Conservation (phyloP, 2,329 filamentous ascomycete species). For the Colletotrichum sidae region DNA sequence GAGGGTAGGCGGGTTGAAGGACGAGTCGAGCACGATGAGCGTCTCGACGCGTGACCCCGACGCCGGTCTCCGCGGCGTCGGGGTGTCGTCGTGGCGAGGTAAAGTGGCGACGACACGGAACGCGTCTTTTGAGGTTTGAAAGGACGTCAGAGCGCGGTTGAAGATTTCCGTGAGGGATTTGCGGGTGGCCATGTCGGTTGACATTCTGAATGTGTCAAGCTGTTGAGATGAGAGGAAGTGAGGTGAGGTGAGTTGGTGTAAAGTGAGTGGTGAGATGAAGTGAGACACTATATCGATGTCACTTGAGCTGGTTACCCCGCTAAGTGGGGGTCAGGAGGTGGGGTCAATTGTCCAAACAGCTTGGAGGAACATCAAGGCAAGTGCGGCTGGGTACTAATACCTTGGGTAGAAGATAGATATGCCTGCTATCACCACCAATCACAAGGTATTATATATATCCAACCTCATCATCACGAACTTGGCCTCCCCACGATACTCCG, state of each 20-base stretch:
- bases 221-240: conserved; percentile 5
- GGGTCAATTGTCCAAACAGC: background rate
- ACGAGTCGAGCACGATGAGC: conserved; percentile 73
- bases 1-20: conserved; percentile 75
- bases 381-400: background rate
- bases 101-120: conserved; percentile 60
- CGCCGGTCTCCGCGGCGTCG: conserved; percentile 36
- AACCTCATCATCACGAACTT: too few species aligned
- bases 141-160: conserved; percentile 56
- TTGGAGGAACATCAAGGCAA: background rate
- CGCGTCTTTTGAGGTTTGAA: conserved; percentile 54
- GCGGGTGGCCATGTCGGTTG: conserved; percentile 34
- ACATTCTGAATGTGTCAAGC: background rate
- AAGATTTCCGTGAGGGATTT: conserved; percentile 54
- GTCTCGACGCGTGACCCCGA: conserved; percentile 36
- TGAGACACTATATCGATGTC: conserved; percentile 2
- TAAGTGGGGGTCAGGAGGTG: conserved; percentile 29
- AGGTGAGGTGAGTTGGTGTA: background rate
- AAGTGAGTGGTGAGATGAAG: conserved; percentile 10
- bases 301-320: conserved; percentile 27
- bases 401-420: background rate
- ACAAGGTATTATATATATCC: too few species aligned
- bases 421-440: background rate
- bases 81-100: conserved; percentile 39
- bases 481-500: too few species aligned